A percentile compares a stretch with the other conserved stretches of the same genome.
phyloP scores from a whole-genome alignment of 495 filamentous ascomycete species.

The Talaromyces nanjingensis region DNA sequence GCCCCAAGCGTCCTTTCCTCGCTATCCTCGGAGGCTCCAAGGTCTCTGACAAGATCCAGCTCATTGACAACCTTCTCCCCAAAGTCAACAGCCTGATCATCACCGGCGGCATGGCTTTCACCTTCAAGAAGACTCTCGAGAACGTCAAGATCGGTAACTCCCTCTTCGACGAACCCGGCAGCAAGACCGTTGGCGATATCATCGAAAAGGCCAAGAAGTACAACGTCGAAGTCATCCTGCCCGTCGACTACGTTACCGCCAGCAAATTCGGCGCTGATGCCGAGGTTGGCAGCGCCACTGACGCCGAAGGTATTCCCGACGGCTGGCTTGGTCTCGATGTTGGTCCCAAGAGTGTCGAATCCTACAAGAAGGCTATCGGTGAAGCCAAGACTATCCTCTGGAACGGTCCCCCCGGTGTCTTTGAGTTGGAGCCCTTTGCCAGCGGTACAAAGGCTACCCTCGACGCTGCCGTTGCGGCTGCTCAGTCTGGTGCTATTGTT shows the following conservation, averaged over 20 bases:
- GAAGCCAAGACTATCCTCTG: conserved; percentile 95
- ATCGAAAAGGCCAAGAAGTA: conserved; percentile 95
- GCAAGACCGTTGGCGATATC: conserved; percentile 83
- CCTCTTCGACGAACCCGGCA: conserved; percentile 89
- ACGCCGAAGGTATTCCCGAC: conserved; percentile 84
- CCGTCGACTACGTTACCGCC: conserved; percentile 90
- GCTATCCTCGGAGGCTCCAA: conserved; percentile 98
- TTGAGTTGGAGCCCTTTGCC: conserved; percentile 93
- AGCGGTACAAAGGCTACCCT: conserved; percentile 84
- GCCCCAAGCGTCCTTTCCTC: conserved; percentile 90
- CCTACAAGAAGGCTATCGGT: conserved; percentile 77
- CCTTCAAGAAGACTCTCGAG: conserved; percentile 98
- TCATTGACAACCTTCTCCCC: conserved; percentile 96
- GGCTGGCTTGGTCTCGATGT: conserved; percentile 97
- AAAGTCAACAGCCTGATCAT: conserved; percentile 97
- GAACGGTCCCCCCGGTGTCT: conserved; percentile 97
- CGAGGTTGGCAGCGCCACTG: conserved; percentile 71
- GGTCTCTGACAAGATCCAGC: conserved; percentile 98
- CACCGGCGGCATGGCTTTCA: conserved; percentile 98
- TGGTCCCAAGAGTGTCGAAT: conserved; percentile 76
- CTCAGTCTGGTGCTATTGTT: conserved; percentile 76
- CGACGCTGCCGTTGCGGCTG: conserved; percentile 75
- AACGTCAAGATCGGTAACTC: conserved; percentile 83
- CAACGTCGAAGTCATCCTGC: conserved; percentile 88
- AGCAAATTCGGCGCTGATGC: conserved; percentile 92